Base-by-base conservation (phyloP, 352 stramenopile genomes). In the Aphanomyces euteiches region DNA sequence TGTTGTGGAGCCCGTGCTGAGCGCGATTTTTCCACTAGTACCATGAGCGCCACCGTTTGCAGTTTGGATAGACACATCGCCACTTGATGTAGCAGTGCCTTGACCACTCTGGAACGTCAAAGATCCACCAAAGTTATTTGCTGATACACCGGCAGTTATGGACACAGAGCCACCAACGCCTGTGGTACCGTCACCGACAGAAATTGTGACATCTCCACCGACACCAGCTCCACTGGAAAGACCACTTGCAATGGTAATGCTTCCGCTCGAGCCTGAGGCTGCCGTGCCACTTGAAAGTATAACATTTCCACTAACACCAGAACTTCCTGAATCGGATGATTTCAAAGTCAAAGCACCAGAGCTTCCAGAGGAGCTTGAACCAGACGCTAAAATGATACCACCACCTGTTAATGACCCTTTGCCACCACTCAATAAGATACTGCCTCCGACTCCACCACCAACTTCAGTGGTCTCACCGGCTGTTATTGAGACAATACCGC, bases 301-400 rank as follows among this genome's bases (percentile, higher is more conserved):
- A 40, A 84, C 73, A 2, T 47, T 40, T 2, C 75, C 77, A 39
- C 75, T 69, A 4, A 69, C 63, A 43, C 63, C 63, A 21, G 15
- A 7, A 13, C 17, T 58, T 37, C 63, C 63, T 10, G 63, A 38
- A 34, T 69, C 39, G 43, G 47, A 37, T 6, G 63, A 56, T 40
- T 43, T 50, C 7, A 69, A 12, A 15, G 0, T 21, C 13, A 69
- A 17, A 6, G 47, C 28, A 37, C 63, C 63, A 57, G 70, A 72
- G n/a, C 17, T 67, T 5, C 43, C 64, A n/a, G 65, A 69, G 34
- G 41, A 56, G n/a, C 69, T 37, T n/a, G 65, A 56, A 13, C 60
- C 60, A 17, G 60, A 77, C 10, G 82, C 60, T 12, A 64, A 77
- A 47, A 83, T 74, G 64, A 71, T 75, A 12, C 77, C 78, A 58